Percentiles rank a stretch among this genome's conserved stretches.
Conservation (phyloP, 208 protist species). For the Acanthamoeba polyphaga region DNA sequence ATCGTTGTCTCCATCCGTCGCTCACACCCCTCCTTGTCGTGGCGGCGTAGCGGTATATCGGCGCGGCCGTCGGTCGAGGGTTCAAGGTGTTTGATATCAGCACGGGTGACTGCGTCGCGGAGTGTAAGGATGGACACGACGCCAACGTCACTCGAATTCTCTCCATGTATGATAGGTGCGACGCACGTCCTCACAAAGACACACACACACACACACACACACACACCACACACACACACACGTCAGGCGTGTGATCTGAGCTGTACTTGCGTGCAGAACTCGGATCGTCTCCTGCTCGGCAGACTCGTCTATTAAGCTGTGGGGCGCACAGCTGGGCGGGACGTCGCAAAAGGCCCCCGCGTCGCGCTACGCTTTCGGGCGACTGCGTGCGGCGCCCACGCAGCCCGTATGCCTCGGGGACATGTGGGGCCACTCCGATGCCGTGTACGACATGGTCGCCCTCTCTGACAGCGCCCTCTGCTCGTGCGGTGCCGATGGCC, state of each 20-base stretch:
- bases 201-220: too few species aligned
- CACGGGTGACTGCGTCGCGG: slow-evolving; percentile 10
- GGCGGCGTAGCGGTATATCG: not conserved
- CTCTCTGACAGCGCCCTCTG: not conserved
- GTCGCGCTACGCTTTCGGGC: not conserved
- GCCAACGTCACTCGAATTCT: slow-evolving; percentile 38
- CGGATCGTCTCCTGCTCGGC: slow-evolving; percentile 69
- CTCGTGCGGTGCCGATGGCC: slow-evolving; percentile 48
- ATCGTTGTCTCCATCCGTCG: too few species aligned
- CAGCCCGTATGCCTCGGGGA: slow-evolving; percentile 49
- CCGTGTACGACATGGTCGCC: slow-evolving; percentile 45
- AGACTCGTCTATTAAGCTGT: slow-evolving; percentile 67
- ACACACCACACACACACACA: not conserved
- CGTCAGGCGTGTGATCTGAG: not conserved
- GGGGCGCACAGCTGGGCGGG: slow-evolving; percentile 16
- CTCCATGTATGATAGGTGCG: slow-evolving; percentile 58
- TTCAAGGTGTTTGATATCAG: slow-evolving; percentile 63
- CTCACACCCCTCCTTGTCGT: too few species aligned
- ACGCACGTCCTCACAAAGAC: not conserved
- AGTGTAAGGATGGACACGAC: slow-evolving; percentile 60
- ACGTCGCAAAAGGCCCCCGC: not conserved
- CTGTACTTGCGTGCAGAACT: not conserved
- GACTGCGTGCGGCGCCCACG: slow-evolving; percentile 7
- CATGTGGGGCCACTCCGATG: slow-evolving; percentile 63
- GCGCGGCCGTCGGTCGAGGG: slow-evolving; percentile 3